phyloP scores from a whole-genome alignment of 192 early-diverging fungal genomes.

The Backusella tarrabulga region DNA sequence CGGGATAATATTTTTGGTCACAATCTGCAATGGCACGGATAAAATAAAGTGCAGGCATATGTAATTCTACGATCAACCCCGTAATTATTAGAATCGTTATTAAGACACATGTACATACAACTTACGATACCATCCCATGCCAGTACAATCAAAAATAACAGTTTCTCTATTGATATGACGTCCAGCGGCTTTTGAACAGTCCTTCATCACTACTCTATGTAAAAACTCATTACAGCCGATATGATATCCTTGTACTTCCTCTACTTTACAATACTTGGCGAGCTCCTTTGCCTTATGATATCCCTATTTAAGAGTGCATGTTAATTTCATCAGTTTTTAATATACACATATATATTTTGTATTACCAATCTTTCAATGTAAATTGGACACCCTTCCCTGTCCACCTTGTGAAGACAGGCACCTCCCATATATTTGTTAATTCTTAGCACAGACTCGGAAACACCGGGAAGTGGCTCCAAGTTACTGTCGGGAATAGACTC shows the following conservation, averaged over 20 bases:
- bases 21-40: conserved; percentile 73
- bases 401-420: conserved; percentile 80
- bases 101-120: neutral
- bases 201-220: conserved; percentile 68
- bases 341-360: neutral
- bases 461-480: conserved; percentile 49
- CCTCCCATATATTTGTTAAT: conserved; percentile 68
- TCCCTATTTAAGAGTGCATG: conserved; percentile 37
- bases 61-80: conserved; percentile 42
- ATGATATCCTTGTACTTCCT: conserved; percentile 67
- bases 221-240: conserved; percentile 71
- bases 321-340: neutral
- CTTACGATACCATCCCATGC: conserved; percentile 74
- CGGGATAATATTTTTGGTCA: conserved; percentile 95
- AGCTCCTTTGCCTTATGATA: conserved; percentile 65
- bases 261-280: conserved; percentile 54
- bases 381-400: conserved; percentile 86
- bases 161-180: conserved; percentile 75
- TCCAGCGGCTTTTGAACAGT: conserved; percentile 71
- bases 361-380: conserved; percentile 90
- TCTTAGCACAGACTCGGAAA: conserved; percentile 64
- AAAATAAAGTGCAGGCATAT: conserved; percentile 67
- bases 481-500: conserved; percentile 62
- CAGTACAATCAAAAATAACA: conserved; percentile 90
- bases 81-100: neutral